A percentile compares a stretch with the other conserved stretches of the same genome.
phyloP scores from a whole-genome alignment of 805 yeast genomes.

The Metschnikowia gelsemii region DNA sequence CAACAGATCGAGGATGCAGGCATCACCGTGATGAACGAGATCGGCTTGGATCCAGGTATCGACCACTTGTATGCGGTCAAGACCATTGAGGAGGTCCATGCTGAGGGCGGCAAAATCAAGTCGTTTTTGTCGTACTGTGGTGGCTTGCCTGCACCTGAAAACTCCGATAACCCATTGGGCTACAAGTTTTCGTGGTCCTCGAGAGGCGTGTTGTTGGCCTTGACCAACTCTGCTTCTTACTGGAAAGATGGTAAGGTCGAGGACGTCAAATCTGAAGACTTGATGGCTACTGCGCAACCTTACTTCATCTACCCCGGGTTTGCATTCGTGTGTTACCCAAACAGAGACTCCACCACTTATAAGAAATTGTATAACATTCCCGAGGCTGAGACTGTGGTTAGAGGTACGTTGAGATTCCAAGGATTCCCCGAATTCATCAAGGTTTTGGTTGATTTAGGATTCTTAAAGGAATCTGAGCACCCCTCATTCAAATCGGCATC shows the following conservation, averaged over 20 bases:
- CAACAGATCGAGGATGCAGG: slow-evolving; percentile 90
- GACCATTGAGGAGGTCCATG: slow-evolving; percentile 96
- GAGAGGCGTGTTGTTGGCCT: slow-evolving; percentile 93
- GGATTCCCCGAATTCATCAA: slow-evolving; percentile 98
- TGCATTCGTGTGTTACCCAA: slow-evolving; percentile 93
- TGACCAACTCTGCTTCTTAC: slow-evolving; percentile 89
- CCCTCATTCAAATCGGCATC: slow-evolving; percentile 55
- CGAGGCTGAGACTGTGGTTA: slow-evolving; percentile 93
- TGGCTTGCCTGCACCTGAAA: slow-evolving; percentile 97
- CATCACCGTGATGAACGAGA: slow-evolving; percentile 96
- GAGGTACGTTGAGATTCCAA: slow-evolving; percentile 97
- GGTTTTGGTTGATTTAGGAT: slow-evolving; percentile 90
- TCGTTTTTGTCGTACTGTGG: slow-evolving; percentile 97
- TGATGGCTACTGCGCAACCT: slow-evolving; percentile 94
- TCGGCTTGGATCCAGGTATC: slow-evolving; percentile 97
- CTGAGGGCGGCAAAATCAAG: slow-evolving; percentile 84
- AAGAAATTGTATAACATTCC: slow-evolving; percentile 91
- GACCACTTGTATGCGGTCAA: slow-evolving; percentile 98
- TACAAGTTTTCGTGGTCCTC: slow-evolving; percentile 99
- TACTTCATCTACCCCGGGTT: slow-evolving; percentile 95
- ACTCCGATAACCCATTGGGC: slow-evolving; percentile 96
- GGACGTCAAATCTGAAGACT: slow-evolving; percentile 78
- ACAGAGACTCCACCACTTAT: slow-evolving; percentile 95
- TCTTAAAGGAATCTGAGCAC: slow-evolving; percentile 74
- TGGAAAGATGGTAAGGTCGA: slow-evolving; percentile 84